A percentile compares a stretch with the other conserved stretches of the same genome.
Evolutionary conservation across 1,284 basidiomycete genomes (phyloP).

Genomic region (Meira nashicola): DNA sequence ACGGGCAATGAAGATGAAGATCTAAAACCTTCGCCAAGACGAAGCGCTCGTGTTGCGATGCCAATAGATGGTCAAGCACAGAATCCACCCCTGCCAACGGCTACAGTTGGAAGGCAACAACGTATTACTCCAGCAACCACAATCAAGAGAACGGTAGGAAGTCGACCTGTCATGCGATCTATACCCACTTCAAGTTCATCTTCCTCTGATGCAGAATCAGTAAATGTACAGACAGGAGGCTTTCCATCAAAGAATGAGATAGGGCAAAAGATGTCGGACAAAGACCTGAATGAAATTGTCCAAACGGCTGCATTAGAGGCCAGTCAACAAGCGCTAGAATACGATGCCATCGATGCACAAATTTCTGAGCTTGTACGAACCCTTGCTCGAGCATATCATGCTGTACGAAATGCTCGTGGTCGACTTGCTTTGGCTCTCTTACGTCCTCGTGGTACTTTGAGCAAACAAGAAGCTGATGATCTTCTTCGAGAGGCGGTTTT

Average conservation of each 20-base stretch:
- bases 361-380: neutral
- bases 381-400: conserved; percentile 1
- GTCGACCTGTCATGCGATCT: too few species aligned
- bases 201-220: too few species aligned
- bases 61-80: too few species aligned
- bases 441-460: neutral
- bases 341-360: conserved; percentile 21
- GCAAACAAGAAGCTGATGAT: neutral
- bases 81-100: too few species aligned
- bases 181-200: too few species aligned
- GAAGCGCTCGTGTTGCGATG: neutral
- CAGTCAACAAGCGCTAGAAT: conserved; percentile 18
- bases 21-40: neutral
- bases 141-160: too few species aligned
- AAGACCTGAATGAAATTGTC: neutral
- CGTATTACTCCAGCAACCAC: too few species aligned
- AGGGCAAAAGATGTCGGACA: neutral
- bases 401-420: neutral
- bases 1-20: neutral
- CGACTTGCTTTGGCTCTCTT: neutral
- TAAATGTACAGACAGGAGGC: too few species aligned
- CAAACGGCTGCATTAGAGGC: conserved; percentile 8
- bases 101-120: too few species aligned
- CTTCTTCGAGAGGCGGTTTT: neutral
- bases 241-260: neutral